A percentile compares a stretch with the other conserved stretches of the same genome.
Conservation (phyloP, 495 filamentous ascomycete species). For the Clavariopsis aquatica region DNA sequence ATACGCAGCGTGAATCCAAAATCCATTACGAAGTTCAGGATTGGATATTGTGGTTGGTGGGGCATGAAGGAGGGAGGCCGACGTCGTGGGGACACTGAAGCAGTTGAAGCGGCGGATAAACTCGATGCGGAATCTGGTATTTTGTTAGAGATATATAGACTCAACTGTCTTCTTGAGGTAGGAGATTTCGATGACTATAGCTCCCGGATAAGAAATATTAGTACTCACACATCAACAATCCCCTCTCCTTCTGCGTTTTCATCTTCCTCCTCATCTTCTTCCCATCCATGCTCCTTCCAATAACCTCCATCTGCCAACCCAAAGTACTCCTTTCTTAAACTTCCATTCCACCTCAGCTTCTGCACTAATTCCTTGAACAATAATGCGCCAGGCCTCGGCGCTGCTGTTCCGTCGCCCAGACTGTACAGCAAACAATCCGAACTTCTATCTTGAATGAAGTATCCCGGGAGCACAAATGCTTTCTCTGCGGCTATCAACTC, state of each 20-base stretch:
- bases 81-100: conserved; percentile 25
- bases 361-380: conserved; percentile 48
- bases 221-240: conserved; percentile 25
- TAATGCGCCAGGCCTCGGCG: conserved; percentile 40
- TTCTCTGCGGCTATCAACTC: conserved; percentile 60
- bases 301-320: conserved; percentile 51
- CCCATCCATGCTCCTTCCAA: conserved; percentile 17
- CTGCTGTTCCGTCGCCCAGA: conserved; percentile 24
- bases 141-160: no score
- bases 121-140: conserved; percentile 23
- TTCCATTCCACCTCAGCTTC: conserved; percentile 56
- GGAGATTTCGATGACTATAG: not conserved
- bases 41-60: conserved; percentile 25
- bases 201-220: no score
- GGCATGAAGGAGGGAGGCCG: conserved; percentile 18
- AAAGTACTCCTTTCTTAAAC: conserved; percentile 45
- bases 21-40: conserved; percentile 46
- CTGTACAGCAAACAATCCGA: conserved; percentile 39
- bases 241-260: conserved; percentile 22
- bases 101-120: conserved; percentile 21
- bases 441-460: conserved; percentile 38
- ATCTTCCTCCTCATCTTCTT: conserved; percentile 1
- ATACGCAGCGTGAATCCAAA: conserved; percentile 59
- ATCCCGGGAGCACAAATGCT: conserved; percentile 48
- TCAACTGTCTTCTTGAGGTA: no score